A percentile compares a stretch with the other conserved stretches of the same genome.
Conservation (phyloP, 2,329 filamentous ascomycete genomes). For the Aureobasidium pullulans region DNA sequence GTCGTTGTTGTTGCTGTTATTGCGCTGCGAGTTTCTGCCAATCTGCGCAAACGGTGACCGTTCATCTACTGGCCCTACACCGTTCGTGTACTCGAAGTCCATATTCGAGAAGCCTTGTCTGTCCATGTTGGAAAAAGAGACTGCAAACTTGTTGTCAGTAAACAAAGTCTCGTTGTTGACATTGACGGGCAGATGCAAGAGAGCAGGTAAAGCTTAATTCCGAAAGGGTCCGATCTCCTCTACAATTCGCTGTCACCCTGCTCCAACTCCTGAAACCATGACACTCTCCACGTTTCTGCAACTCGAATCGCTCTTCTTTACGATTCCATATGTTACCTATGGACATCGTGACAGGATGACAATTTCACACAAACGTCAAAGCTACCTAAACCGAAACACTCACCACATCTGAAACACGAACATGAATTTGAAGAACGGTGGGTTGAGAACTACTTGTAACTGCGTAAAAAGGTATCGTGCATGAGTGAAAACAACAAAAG, state of each 20-base stretch:
- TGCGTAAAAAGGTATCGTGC: slow-evolving; percentile 11
- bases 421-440: not conserved
- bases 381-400: not conserved
- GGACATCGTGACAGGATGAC: too few species aligned
- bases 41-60: slow-evolving; percentile 40
- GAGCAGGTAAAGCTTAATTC: not conserved
- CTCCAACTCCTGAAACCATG: not conserved
- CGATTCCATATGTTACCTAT: too few species aligned
- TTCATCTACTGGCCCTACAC: slow-evolving; percentile 37
- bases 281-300: too few species aligned
- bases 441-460: not conserved
- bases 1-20: slow-evolving; percentile 22
- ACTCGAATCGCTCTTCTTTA: too few species aligned
- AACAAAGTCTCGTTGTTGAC: slow-evolving; percentile 6
- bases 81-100: slow-evolving; percentile 48
- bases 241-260: not conserved
- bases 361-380: not conserved
- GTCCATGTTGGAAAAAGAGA: not conserved
- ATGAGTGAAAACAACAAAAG: not conserved
- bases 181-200: not conserved
- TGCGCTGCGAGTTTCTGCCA: slow-evolving; percentile 28
- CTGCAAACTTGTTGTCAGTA: not conserved
- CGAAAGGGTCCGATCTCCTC: not conserved
- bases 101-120: slow-evolving; percentile 32
- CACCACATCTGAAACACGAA: not conserved